Evolutionary conservation across 352 stramenopile species (phyloP).

Genomic region (Pythium vanterpoolii): DNA sequence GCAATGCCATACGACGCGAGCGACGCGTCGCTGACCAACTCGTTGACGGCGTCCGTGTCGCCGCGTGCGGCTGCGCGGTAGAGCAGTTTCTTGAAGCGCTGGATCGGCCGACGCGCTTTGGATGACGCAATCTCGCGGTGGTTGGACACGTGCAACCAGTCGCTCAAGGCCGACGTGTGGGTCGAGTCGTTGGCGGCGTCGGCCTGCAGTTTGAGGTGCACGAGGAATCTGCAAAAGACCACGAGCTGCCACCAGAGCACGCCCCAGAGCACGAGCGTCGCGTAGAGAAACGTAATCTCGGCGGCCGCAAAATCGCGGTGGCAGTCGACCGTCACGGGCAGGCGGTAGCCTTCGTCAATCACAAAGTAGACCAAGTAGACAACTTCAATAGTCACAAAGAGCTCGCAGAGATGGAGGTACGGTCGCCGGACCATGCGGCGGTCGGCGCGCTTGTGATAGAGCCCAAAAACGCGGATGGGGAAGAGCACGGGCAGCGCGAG

Average conservation of each 20-base stretch:
- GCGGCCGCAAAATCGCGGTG: constrained; percentile 28
- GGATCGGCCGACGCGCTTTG: not conserved
- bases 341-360: constrained; percentile 34
- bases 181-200: constrained; percentile 60
- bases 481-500: constrained; percentile 58
- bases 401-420: constrained; percentile 67
- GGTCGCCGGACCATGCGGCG: constrained; percentile 57
- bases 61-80: constrained; percentile 56
- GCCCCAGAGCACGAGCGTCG: constrained; percentile 46
- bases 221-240: constrained; percentile 69
- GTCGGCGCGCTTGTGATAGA: constrained; percentile 47
- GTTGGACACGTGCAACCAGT: constrained; percentile 30
- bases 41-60: constrained; percentile 40
- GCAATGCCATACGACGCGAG: constrained; percentile 22
- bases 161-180: constrained; percentile 56
- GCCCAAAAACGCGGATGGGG: constrained; percentile 37
- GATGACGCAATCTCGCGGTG: not conserved
- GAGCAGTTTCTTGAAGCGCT: constrained; percentile 56
- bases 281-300: constrained; percentile 56
- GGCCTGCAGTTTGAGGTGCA: constrained; percentile 71
- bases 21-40: constrained; percentile 33
- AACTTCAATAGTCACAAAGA: constrained; percentile 53
- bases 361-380: constrained; percentile 61
- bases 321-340: constrained; percentile 47
- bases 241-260: constrained; percentile 63